These are phyloP conservation scores for Aureobasidium sp. DNA, from an alignment of 2,329 filamentous ascomycete species.

Conservation along the genomic window DNA sequence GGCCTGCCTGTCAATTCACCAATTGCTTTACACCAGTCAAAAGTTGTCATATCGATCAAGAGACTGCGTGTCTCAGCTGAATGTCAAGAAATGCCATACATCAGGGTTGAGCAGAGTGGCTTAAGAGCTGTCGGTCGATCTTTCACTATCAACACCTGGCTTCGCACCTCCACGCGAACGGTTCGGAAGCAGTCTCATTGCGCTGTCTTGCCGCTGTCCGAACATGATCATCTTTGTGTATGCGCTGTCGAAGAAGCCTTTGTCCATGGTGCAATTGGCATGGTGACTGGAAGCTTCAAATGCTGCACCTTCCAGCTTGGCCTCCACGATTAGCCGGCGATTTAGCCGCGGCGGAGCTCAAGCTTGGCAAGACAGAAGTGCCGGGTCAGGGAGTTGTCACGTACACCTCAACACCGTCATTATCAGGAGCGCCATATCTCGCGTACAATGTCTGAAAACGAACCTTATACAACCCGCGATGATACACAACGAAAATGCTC, in stretches of 20 bases:
- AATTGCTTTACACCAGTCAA: not conserved
- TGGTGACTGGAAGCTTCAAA: not conserved
- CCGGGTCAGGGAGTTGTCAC: not conserved
- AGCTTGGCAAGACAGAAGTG: not conserved
- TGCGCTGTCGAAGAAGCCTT: not conserved
- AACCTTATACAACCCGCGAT: not conserved
- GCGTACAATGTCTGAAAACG: not conserved
- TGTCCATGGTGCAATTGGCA: not conserved
- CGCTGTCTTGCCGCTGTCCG: no score
- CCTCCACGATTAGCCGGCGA: not conserved
- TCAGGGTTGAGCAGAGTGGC: not conserved
- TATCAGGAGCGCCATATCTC: not conserved
- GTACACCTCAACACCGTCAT: not conserved
- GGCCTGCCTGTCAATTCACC: not conserved
- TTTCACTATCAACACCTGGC: not conserved
- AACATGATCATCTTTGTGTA: no score
- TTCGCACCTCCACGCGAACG: not conserved
- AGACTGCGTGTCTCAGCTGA: not conserved
- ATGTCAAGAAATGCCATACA: not conserved
- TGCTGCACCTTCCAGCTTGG: not conserved
- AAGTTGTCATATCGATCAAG: no score
- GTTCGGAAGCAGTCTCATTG: not conserved
- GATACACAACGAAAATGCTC: slow-evolving; percentile 1
- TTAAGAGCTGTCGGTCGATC: not conserved
- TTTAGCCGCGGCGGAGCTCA: not conserved